Conservation (phyloP, 352 stramenopile genomes). For the Globisporangium echinulatum region DNA sequence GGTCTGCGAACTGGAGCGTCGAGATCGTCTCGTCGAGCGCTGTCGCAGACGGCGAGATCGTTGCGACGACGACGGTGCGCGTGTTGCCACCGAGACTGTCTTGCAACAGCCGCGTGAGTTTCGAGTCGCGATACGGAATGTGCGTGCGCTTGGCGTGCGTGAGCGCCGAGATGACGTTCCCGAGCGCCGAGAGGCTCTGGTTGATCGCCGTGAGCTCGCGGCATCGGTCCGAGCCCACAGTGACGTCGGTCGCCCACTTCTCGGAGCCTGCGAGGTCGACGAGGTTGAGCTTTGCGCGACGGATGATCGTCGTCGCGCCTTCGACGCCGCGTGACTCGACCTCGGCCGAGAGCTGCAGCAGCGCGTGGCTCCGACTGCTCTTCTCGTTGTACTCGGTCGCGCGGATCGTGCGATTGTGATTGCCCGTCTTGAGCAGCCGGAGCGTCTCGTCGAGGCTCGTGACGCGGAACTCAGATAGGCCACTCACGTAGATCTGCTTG, state of each 20-base stretch:
- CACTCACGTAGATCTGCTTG: constrained; percentile 87
- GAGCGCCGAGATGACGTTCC: constrained; percentile 85
- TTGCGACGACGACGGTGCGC: constrained; percentile 86
- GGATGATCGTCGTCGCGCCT: constrained; percentile 65
- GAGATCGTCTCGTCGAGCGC: constrained; percentile 87
- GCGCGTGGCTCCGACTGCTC: constrained; percentile 80
- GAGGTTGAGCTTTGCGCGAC: constrained; percentile 83
- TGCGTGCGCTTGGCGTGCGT: constrained; percentile 64
- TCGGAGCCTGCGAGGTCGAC: constrained; percentile 91
- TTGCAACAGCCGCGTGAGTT: constrained; percentile 92
- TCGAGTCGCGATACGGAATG: constrained; percentile 96
- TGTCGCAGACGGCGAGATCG: constrained; percentile 70
- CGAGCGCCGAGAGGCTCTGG: constrained; percentile 85
- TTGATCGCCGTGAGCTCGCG: constrained; percentile 92
- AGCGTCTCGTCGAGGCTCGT: constrained; percentile 73
- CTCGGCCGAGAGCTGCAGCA: constrained; percentile 80
- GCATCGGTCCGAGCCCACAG: constrained; percentile 62
- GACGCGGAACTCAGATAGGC: constrained; percentile 86
- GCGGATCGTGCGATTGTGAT: constrained; percentile 82
- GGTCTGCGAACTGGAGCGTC: constrained; percentile 87
- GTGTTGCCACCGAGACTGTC: constrained; percentile 85
- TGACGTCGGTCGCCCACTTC: constrained; percentile 80
- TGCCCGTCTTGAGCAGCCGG: constrained; percentile 65
- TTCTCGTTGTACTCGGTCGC: constrained; percentile 85
- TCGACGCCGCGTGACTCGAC: constrained; percentile 67